Evolutionary conservation across 495 filamentous ascomycete species (phyloP).

Genomic region (Penicillium mononematosum): DNA sequence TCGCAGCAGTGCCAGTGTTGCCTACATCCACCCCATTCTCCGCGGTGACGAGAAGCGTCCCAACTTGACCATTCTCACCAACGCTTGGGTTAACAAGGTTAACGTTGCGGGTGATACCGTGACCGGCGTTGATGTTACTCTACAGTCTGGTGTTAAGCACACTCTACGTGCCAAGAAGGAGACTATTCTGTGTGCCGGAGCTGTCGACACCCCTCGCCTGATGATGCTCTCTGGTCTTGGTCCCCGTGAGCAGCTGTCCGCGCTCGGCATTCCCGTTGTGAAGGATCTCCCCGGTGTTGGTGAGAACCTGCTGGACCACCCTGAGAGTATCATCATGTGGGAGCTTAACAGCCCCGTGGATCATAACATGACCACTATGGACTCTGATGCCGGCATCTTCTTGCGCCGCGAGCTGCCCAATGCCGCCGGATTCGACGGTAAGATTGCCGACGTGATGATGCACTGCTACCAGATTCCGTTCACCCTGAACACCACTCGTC

Average conservation of each 20-base stretch:
- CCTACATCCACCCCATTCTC: conserved; percentile 84
- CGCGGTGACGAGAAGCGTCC: conserved; percentile 70
- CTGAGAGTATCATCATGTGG: conserved; percentile 79
- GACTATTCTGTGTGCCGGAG: conserved; percentile 75
- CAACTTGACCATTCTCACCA: conserved; percentile 76
- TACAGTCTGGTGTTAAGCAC: conserved; percentile 62
- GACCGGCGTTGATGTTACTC: conserved; percentile 62
- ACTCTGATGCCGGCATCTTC: conserved; percentile 83
- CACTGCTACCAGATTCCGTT: conserved; percentile 90
- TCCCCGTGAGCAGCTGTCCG: conserved; percentile 59
- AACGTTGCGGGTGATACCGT: conserved; percentile 63
- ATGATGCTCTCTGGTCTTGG: conserved; percentile 79
- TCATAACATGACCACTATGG: conserved; percentile 76
- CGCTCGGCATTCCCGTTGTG: conserved; percentile 64
- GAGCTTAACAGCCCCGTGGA: conserved; percentile 76
- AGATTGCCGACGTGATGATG: conserved; percentile 81
- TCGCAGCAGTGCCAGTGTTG: conserved; percentile 76
- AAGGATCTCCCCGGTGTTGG: conserved; percentile 76
- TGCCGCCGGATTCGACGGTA: conserved; percentile 63
- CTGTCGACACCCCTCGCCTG: conserved; percentile 71
- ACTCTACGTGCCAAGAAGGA: conserved; percentile 62
- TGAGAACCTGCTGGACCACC: conserved; percentile 76
- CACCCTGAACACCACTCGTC: conserved; percentile 65
- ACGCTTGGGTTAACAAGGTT: conserved; percentile 75
- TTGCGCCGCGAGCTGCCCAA: conserved; percentile 66